These are phyloP conservation scores for Kwoniella dejecticola DNA, from an alignment of 768 basidiomycete genomes.

Conservation along the genomic window DNA sequence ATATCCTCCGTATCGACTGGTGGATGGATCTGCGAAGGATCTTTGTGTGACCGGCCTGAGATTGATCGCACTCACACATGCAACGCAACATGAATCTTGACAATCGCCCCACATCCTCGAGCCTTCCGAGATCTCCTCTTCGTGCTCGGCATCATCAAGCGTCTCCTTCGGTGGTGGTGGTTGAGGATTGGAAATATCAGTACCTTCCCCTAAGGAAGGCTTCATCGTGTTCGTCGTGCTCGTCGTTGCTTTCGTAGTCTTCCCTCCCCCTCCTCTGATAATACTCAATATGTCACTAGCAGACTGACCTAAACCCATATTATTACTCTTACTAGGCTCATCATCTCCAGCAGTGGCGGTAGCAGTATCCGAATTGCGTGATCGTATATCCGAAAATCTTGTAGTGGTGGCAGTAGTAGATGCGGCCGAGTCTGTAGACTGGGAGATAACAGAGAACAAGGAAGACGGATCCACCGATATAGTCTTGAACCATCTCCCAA, in stretches of 20 bases:
- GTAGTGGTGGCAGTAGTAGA: not conserved
- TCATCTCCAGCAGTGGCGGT: not conserved
- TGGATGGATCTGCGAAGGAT: too few relatives aligned
- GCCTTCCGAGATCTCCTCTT: too few relatives aligned
- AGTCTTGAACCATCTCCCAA: conserved; percentile 15
- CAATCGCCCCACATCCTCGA: conserved; percentile 32
- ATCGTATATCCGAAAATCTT: too few relatives aligned
- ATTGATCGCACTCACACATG: conserved; percentile 29
- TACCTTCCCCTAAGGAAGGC: conserved; percentile 1
- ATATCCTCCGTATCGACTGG: too few relatives aligned
- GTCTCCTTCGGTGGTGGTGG: too few relatives aligned
- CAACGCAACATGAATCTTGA: conserved; percentile 29
- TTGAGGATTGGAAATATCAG: conserved; percentile 7
- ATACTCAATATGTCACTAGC: conserved; percentile 2
- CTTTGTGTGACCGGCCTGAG: not conserved
- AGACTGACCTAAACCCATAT: not conserved
- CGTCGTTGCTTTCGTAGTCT: too few relatives aligned
- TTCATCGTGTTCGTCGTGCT: not conserved
- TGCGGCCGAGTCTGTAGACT: not conserved
- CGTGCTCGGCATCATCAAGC: too few relatives aligned
- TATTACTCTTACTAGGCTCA: too few relatives aligned
- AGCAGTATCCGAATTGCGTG: too few relatives aligned
- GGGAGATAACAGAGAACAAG: not conserved
- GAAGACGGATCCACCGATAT: conserved; percentile 10
- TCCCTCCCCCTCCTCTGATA: not conserved